Conservation (phyloP, 768 basidiomycete genomes). For the Hygrocybe punicea region DNA sequence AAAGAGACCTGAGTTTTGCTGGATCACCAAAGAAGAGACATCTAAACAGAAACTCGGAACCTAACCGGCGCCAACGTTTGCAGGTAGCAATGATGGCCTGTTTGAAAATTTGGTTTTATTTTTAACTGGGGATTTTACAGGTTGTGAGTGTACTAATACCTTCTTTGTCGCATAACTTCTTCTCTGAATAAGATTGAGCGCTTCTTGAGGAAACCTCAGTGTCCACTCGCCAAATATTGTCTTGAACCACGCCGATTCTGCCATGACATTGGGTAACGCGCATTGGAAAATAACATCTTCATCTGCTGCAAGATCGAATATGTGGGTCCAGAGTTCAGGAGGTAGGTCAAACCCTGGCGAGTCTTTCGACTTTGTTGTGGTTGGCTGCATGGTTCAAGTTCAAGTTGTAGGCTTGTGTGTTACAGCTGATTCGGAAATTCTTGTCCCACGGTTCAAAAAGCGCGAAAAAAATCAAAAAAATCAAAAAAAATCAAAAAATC, state of each 20-base stretch:
- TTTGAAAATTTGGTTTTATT: neutral
- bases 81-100: conserved; percentile 71
- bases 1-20: conserved; percentile 49
- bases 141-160: conserved; percentile 38
- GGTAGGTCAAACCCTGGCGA: conserved; percentile 40
- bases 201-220: conserved; percentile 58
- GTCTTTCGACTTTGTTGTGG: neutral
- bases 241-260: conserved; percentile 64
- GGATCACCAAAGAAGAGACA: conserved; percentile 67
- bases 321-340: conserved; percentile 64
- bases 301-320: conserved; percentile 68
- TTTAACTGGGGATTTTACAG: neutral
- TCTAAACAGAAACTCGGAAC: conserved; percentile 63
- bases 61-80: conserved; percentile 57
- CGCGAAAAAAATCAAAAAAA: too few relatives aligned
- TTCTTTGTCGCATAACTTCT: conserved; percentile 65
- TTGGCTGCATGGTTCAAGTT: too few relatives aligned
- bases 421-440: too few relatives aligned
- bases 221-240: conserved; percentile 49
- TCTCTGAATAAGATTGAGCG: conserved; percentile 54
- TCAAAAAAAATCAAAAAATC: too few relatives aligned
- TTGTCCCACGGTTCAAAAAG: too few relatives aligned
- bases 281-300: conserved; percentile 66
- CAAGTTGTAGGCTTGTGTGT: too few relatives aligned
- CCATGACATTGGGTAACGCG: conserved; percentile 58